Conservation (phyloP, 2,329 filamentous ascomycete species). For the Cytospora paraplurivora region DNA sequence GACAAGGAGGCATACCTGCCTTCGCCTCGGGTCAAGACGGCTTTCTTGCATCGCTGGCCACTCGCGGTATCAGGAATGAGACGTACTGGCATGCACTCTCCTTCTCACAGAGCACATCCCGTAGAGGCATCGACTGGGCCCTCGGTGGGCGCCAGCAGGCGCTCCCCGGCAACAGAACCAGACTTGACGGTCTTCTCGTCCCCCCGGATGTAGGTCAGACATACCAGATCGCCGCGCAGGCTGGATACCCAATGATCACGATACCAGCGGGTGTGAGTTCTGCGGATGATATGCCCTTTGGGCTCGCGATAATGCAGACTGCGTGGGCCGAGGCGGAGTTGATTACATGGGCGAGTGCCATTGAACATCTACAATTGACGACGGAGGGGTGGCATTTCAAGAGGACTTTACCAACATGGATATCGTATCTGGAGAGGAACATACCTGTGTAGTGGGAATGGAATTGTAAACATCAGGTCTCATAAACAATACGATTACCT, state of each 20-base stretch:
- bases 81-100: slow-evolving; percentile 68
- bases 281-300: slow-evolving; percentile 61
- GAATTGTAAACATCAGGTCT: neutral
- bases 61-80: slow-evolving; percentile 62
- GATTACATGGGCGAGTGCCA: slow-evolving; percentile 63
- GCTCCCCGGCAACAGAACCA: slow-evolving; percentile 29
- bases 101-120: slow-evolving; percentile 61
- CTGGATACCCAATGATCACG: slow-evolving; percentile 73
- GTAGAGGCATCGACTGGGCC: slow-evolving; percentile 71
- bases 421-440: slow-evolving; percentile 51
- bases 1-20: slow-evolving; percentile 53
- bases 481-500: too few relatives aligned
- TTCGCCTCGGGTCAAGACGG: slow-evolving; percentile 72
- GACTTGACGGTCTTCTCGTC: slow-evolving; percentile 65
- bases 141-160: slow-evolving; percentile 47
- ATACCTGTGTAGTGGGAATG: slow-evolving; percentile 39
- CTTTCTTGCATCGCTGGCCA: slow-evolving; percentile 64
- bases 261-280: slow-evolving; percentile 62
- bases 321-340: slow-evolving; percentile 62
- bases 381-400: slow-evolving; percentile 45
- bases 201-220: slow-evolving; percentile 69
- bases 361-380: slow-evolving; percentile 58
- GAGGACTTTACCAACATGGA: slow-evolving; percentile 55
- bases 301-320: slow-evolving; percentile 60
- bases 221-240: slow-evolving; percentile 72